Base-by-base conservation (phyloP, 2,329 filamentous ascomycete species). In the Cladorrhinum sp. region DNA sequence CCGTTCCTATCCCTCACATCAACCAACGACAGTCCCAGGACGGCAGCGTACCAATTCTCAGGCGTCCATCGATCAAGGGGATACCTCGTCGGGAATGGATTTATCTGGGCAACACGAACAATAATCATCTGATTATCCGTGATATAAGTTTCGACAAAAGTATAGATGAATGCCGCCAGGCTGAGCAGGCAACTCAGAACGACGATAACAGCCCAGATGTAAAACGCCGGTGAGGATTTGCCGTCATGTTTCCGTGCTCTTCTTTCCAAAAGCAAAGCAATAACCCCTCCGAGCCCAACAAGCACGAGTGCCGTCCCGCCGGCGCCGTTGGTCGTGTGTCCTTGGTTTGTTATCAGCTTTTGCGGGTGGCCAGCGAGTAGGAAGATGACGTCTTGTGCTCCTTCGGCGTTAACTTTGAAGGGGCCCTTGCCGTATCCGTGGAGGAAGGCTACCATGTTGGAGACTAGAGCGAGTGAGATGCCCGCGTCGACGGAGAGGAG, bases 311-410 rank as follows among this genome's bases (percentile, higher is more conserved):
- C 73, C 1, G 72, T 75, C 2, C 73, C 74, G 2, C 73, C 72
- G 2, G 79, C 78, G 42, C 73, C 73, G 49, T 79, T 76, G 52
- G 73, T 74, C 30, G 77, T 76, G 61, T 79, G 71, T 6, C 77
- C 76, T 52, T 77, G 74, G 62, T 77, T 69, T 52, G 75, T 70
- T 60, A 80, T 63, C 18, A 76, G 60, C 49, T 71, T 42, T 3
- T 60, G 53, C 1, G 76, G 75, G 5, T 68, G 60, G 57, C 73
- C 74, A 30, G 62, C 57, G 12, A 78, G 63, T 3, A 54, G 42
- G 57, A 72, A 67, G 18, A 65, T 68, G 1, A 62, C 46, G 39
- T 66, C 68, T 28, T 64, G 50, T 16, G 46, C 30, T 48, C 64
- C 64, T 18, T 57, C n/a, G n/a, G n/a, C n/a, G n/a, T n/a, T 57